Evolutionary conservation across 2,329 filamentous ascomycete species (phyloP), one percentile per base, ranked within the genome.

Genomic region (Colletotrichum camelliae): DNA sequence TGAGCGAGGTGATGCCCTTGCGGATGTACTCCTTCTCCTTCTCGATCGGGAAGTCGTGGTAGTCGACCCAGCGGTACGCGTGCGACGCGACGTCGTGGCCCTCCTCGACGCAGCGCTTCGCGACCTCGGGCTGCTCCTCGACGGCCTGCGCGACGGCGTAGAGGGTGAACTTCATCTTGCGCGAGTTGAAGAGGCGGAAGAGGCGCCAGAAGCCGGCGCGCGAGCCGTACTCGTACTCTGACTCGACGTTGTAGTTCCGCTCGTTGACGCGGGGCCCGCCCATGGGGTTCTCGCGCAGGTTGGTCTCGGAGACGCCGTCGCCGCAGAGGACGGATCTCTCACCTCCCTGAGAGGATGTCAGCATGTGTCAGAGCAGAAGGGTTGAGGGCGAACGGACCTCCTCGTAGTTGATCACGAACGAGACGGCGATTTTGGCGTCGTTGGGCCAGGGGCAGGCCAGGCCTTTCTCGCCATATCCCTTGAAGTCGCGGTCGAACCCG

Each of bases 31-130:
- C 82, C 76, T 87, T 88, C 75, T 89, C 88, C 65, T 86, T 83
- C 61, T 89, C 87, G 7, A 86, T 79, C 0, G 81, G 80, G 37
- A 89, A 82, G 70, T 87, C 82, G 78, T 87, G 85, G 77, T 89
- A 86, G 66, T 89, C 87, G n/a, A 89, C 83, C 88, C 88, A 90
- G 18, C 88, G 83, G 69, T 88, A 88, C 1, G 85, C 88, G 75
- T 89, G 88, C 1, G 83, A 86, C 1, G 88, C 88, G 39, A 90
- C 82, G 72, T 90, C 88, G 76, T 89, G 88, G 5, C 88, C 88
- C 68, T 86, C 84, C 60, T 88, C 86, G 0, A 89, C 87, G 75
- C 85, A 87, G 6, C 86, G 82, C n/a, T 80, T 82, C 4, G 85
- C 88, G 2, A 89, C 87, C 67, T 86, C 85, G 0, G 88, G 88